Evolutionary conservation across 1,284 basidiomycete species (phyloP).

Genomic region (Pseudozyma sp.): DNA sequence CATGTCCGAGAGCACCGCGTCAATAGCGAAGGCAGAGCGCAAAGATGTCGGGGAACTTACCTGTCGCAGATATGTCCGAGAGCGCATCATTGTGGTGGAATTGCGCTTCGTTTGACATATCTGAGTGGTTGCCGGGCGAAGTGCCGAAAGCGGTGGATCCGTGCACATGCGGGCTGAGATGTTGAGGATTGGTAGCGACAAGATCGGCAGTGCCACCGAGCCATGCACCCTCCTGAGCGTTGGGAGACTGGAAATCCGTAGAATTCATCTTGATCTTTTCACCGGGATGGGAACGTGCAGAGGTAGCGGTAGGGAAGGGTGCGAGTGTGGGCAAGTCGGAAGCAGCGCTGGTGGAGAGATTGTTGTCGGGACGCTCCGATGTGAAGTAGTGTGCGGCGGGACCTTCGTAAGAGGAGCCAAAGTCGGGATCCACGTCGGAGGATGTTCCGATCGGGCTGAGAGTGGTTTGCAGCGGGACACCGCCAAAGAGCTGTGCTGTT

Average conservation of each 20-base stretch:
- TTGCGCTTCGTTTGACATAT: conserved; percentile 53
- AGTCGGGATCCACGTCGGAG: conserved; percentile 27
- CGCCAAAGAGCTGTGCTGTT: conserved; percentile 26
- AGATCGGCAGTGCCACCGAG: conserved; percentile 25
- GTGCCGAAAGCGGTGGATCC: conserved; percentile 25
- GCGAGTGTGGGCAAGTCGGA: background rate
- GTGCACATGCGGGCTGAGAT: conserved; percentile 16
- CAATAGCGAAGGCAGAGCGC: background rate
- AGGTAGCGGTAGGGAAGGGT: background rate
- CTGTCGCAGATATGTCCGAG: conserved; percentile 32
- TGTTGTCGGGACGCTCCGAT: background rate
- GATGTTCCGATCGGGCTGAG: conserved; percentile 20
- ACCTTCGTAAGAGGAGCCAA: conserved; percentile 42
- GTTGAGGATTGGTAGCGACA: conserved; percentile 10
- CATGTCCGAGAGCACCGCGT: too few relatives aligned
- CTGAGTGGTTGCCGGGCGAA: conserved; percentile 45
- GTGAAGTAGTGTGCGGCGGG: conserved; percentile 13
- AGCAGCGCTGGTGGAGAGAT: background rate
- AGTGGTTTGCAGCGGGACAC: conserved; percentile 31
- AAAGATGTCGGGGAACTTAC: conserved; percentile 9
- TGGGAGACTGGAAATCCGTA: conserved; percentile 21
- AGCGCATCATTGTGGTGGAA: conserved; percentile 37
- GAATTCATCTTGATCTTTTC: conserved; percentile 26
- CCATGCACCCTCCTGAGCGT: conserved; percentile 42
- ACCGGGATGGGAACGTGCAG: background rate